Evolutionary conservation across 2,329 filamentous ascomycete species (phyloP).

Genomic region (Tolypocladium tropicale): DNA sequence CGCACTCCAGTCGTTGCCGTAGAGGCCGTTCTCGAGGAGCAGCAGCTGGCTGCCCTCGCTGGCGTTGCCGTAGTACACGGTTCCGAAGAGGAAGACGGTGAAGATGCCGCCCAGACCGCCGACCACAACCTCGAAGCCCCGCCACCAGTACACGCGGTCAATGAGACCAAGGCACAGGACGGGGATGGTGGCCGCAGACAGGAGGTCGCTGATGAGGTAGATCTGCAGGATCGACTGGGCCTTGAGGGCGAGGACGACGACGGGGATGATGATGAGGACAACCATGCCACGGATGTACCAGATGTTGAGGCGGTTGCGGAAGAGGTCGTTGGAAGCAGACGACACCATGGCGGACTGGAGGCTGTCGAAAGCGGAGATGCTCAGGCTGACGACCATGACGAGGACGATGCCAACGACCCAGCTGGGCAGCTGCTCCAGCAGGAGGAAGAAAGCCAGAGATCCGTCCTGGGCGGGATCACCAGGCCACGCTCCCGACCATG

Average conservation of each 20-base stretch:
- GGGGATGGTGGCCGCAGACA: slow-evolving; percentile 67
- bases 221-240: slow-evolving; percentile 69
- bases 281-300: slow-evolving; percentile 63
- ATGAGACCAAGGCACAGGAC: slow-evolving; percentile 63
- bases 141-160: slow-evolving; percentile 64
- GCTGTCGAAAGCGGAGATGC: slow-evolving; percentile 69
- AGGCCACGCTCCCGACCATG: slow-evolving; percentile 65
- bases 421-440: slow-evolving; percentile 59
- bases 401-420: slow-evolving; percentile 80
- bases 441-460: slow-evolving; percentile 64
- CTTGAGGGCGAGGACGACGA: slow-evolving; percentile 63
- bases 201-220: slow-evolving; percentile 71
- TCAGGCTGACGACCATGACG: slow-evolving; percentile 69
- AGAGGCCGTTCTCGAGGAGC: slow-evolving; percentile 62
- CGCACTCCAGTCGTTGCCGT: slow-evolving; percentile 67
- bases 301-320: slow-evolving; percentile 70
- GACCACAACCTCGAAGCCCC: slow-evolving; percentile 69
- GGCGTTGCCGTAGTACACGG: slow-evolving; percentile 65
- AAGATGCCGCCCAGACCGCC: slow-evolving; percentile 70
- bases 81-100: slow-evolving; percentile 71
- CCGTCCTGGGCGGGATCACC: slow-evolving; percentile 47
- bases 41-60: slow-evolving; percentile 55
- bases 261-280: slow-evolving; percentile 62
- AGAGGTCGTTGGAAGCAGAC: slow-evolving; percentile 75
- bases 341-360: slow-evolving; percentile 78